Evolutionary conservation across 495 filamentous ascomycete species (phyloP), one percentile per base, ranked within the genome.

Genomic region (Aspergillus cavernicola): DNA sequence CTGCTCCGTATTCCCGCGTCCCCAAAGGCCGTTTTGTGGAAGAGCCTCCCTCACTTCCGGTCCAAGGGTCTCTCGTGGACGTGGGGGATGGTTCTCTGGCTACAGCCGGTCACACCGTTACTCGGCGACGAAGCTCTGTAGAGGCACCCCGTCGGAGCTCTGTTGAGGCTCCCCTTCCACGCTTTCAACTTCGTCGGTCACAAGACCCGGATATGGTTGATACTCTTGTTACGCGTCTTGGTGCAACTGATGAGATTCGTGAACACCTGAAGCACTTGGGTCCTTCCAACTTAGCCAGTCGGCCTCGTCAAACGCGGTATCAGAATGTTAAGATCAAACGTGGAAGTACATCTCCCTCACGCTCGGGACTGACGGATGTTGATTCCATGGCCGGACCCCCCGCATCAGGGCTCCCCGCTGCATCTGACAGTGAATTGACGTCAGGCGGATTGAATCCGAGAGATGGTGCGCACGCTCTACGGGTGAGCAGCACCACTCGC

Each of bases 191-290:
- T 9, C 69, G 72, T 24, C 66, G 61, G 26, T 61, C 55, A 6
- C 70, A 68, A 43, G 58, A 54, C 29, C 38, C 62, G 2, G 65
- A 69, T 20, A 39, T 60, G 12, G 38, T 57, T 26, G 58, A 70
- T 45, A 49, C 64, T 43, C 63, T 66, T 53, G 51, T 77, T 38
- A 70, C 68, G 5, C 68, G 73, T 53, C 56, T 69, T 20, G 66
- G 70, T 15, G 58, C 68, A 28, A 74, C 72, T 1, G 72, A 77
- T 45, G 89, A 96, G 42, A 81, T 96, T 51, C 80, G 79, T 41
- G 83, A 91, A 57, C 92, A 96, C 55, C 74, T 97, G 10, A 93
- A 89, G 60, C 87, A 93, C 60, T 83, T 98, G 2, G 93, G 95
- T 0, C 93, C 93, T 0, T 95, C 90, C 2, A 98, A 98, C 60